phyloP scores from a whole-genome alignment of 176 grass and related monocot species.

The Oryza glumipatula region DNA sequence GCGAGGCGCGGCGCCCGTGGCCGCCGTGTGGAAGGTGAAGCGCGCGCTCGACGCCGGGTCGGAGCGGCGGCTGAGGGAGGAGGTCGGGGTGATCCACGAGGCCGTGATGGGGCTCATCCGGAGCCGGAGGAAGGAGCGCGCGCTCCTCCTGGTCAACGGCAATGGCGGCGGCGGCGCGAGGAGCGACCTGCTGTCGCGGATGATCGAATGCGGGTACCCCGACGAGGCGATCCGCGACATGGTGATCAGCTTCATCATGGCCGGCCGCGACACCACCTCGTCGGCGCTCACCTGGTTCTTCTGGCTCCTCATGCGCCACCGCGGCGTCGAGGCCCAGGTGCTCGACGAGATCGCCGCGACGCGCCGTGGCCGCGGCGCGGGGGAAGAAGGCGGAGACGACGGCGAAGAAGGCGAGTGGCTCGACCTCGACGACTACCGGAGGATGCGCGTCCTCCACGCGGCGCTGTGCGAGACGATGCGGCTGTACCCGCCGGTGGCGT shows the following conservation, averaged over 20 bases:
- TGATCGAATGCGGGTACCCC: conserved; percentile 65
- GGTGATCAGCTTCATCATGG: conserved; percentile 96
- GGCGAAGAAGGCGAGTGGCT: conserved; percentile 21
- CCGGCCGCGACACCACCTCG: conserved; percentile 82
- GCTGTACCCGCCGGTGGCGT: conserved; percentile 87
- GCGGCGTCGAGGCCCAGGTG: conserved; percentile 52
- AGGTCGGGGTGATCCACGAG: conserved; percentile 60
- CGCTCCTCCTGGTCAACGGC: conserved; percentile 22
- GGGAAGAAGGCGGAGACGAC: background rate
- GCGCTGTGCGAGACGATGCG: conserved; percentile 92
- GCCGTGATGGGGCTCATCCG: conserved; percentile 64
- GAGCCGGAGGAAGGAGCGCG: conserved; percentile 52
- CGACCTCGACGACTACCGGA: conserved; percentile 44
- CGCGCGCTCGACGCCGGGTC: conserved; percentile 64
- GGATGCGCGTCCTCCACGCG: conserved; percentile 76
- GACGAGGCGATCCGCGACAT: conserved; percentile 88
- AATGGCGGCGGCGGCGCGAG: background rate
- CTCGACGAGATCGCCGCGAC: conserved; percentile 36
- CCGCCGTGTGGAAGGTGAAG: conserved; percentile 81
- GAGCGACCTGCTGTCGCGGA: conserved; percentile 79
- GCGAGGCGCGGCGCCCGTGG: conserved; percentile 70
- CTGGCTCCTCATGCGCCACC: conserved; percentile 77
- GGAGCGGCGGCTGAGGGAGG: conserved; percentile 61
- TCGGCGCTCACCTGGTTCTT: conserved; percentile 96
- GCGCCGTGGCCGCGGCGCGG: background rate